Evolutionary conservation across 2,329 filamentous ascomycete genomes (phyloP).

Genomic region (Nigrograna mackinnonii): DNA sequence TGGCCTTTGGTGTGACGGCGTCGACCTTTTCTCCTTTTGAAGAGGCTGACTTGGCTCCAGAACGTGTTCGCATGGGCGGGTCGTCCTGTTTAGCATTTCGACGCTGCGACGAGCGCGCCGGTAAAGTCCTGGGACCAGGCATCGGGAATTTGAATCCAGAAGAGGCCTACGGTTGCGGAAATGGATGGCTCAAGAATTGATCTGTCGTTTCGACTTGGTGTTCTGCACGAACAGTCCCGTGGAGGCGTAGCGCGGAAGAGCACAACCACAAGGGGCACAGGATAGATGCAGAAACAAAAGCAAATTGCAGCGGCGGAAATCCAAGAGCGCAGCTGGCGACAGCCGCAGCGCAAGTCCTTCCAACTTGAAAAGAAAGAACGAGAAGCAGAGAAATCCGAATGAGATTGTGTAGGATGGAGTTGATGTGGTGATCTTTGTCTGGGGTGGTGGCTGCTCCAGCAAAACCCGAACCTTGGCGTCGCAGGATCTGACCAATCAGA

Average conservation of each 20-base stretch:
- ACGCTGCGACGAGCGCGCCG: conserved; percentile 31
- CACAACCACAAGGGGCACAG: conserved; percentile 33
- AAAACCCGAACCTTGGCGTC: conserved; percentile 31
- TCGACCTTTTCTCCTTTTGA: conserved; percentile 31
- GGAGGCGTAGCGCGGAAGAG: conserved; percentile 37
- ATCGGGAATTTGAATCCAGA: conserved; percentile 13
- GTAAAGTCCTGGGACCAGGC: conserved; percentile 26
- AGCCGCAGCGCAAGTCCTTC: too few species aligned
- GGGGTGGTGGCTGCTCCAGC: conserved; percentile 33
- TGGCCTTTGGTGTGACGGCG: conserved; percentile 25
- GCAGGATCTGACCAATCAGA: conserved; percentile 23
- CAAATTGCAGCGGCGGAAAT: too few species aligned
- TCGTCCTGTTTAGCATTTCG: conserved; percentile 36
- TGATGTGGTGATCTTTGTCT: conserved; percentile 40
- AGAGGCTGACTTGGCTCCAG: conserved; percentile 31
- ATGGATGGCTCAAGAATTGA: conserved; percentile 13
- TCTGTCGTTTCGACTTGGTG: conserved; percentile 14
- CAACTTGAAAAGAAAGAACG: conserved; percentile 15
- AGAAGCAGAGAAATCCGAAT: conserved; percentile 6
- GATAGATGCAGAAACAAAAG: conserved; percentile 22
- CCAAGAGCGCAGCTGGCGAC: too few species aligned
- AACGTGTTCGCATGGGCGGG: conserved; percentile 34
- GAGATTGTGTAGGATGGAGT: conserved; percentile 4
- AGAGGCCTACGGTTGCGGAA: conserved; percentile 9
- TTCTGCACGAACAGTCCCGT: conserved; percentile 28